Base-by-base conservation (phyloP, 2,329 filamentous ascomycete genomes). In the Metarhizium humberi region DNA sequence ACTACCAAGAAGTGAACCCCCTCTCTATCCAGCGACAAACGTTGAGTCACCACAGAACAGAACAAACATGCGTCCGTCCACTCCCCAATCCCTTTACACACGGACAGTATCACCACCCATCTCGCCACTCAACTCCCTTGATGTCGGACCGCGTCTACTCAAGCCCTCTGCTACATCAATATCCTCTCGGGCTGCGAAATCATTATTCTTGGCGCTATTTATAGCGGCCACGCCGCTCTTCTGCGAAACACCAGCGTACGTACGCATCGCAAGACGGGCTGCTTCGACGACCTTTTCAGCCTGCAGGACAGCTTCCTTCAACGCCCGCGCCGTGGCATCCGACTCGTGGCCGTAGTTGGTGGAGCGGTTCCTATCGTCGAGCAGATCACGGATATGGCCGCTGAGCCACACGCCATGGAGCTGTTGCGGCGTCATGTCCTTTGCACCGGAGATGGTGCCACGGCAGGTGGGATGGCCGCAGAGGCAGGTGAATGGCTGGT, bases 401-500 rank as follows among this genome's bases (percentile, higher is more conserved):
- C 83, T 86, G 45, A 87, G 72, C 77, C 79, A 88, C 58, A 80
- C 72, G 43, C 81, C 78, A 45, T 76, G 71, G 58, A 89, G 72
- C 62, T 81, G 75, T 46, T 71, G 67, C 13, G 67, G 60, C 5
- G 71, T 63, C 79, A 88, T 85, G 63, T 82, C 76, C 62, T 74
- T 77, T 13, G 86, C 86, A 16, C 86, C 86, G 47, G 71, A 68
- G 59, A 90, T 87, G 59, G 69, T 75, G 16, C 85, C 84, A 53
- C 77, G 76, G 70, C 86, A 90, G 20, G 72, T 71, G 0, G 73
- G 61, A 4, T 74, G 75, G 58, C 76, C 75, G 66, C 86, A 90
- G 57, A 79, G 73, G 66, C 86, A 90, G 57, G 79, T 71, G 65
- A 90, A 90, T 4, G 84, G 78, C 73, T 89, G 86, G 36, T 82